Conservation (phyloP, 306 rosid species). For the Lathyrus tuberosus region DNA sequence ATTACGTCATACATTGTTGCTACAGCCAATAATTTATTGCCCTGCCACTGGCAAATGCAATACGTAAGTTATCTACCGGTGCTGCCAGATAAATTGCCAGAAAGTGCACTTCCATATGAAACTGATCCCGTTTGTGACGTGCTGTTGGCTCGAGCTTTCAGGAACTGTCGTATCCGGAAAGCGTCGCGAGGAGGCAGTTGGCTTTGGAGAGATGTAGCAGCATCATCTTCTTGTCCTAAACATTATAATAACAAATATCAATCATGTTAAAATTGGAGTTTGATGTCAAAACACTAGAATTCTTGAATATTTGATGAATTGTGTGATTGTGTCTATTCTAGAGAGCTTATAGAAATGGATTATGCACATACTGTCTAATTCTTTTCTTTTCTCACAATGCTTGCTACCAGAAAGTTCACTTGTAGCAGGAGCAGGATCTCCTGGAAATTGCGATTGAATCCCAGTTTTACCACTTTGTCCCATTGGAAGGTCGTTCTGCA, state of each 20-base stretch:
- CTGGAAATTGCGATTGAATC: conserved; percentile 45
- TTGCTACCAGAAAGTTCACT: conserved; percentile 82
- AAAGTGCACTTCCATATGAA: conserved; percentile 88
- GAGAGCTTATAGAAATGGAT: conserved; percentile 16
- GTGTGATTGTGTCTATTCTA: conserved; percentile 20
- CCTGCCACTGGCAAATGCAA: too few species aligned
- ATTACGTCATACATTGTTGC: too few species aligned
- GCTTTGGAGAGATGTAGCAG: conserved; percentile 74
- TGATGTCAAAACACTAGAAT: too few species aligned
- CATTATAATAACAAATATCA: conserved; percentile 14
- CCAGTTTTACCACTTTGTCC: conserved; percentile 59
- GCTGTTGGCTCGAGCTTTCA: conserved; percentile 70
- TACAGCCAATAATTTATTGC: too few species aligned
- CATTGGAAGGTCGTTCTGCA: conserved; percentile 70
- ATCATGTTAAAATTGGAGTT: background rate
- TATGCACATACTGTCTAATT: conserved; percentile 66
- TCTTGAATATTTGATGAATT: too few species aligned
- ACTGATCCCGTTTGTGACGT: conserved; percentile 89
- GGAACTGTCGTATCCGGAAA: conserved; percentile 82
- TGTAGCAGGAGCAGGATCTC: conserved; percentile 62
- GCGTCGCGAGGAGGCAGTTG: conserved; percentile 88
- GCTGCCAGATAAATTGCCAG: conserved; percentile 92
- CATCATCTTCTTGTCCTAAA: conserved; percentile 81
- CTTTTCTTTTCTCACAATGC: conserved; percentile 74
- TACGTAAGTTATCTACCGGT: conserved; percentile 43